Evolutionary conservation across 805 yeast species (phyloP).

Genomic region (Candida wancherniae): DNA sequence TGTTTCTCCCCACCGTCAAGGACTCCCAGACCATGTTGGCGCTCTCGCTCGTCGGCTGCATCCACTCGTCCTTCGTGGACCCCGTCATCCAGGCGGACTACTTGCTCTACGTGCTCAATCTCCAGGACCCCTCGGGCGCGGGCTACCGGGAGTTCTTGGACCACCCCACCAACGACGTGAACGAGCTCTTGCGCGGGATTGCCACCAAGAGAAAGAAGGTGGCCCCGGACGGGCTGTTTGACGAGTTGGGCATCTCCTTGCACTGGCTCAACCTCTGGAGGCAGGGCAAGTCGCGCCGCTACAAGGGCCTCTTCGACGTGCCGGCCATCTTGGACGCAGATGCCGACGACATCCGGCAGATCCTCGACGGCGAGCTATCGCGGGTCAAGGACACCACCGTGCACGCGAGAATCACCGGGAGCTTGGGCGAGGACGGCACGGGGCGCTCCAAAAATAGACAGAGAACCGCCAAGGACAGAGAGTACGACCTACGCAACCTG

Average conservation of each 20-base stretch:
- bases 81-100: conserved; percentile 86
- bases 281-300: conserved; percentile 43
- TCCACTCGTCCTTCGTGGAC: conserved; percentile 64
- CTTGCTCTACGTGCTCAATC: conserved; percentile 66
- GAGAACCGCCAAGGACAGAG: conserved; percentile 42
- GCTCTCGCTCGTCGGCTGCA: conserved; percentile 70
- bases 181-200: conserved; percentile 48
- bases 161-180: conserved; percentile 69
- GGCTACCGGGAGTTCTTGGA: conserved; percentile 43
- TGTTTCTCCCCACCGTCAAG: conserved; percentile 70
- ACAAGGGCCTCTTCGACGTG: conserved; percentile 33
- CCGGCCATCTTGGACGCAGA: conserved; percentile 29
- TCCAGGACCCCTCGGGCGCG: conserved; percentile 46
- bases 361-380: conserved; percentile 26
- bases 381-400: conserved; percentile 27
- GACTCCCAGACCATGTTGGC: conserved; percentile 68
- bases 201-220: conserved; percentile 38
- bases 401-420: conserved; percentile 24
- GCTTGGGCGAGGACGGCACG: conserved; percentile 39
- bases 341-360: conserved; percentile 19
- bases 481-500: conserved; percentile 34
- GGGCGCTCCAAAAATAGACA: conserved; percentile 31
- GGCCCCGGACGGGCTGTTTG: conserved; percentile 34
- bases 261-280: conserved; percentile 61
- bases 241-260: conserved; percentile 58